Percentiles rank a stretch among this genome's conserved stretches.
Evolutionary conservation across 169 alveolate species (phyloP).

Genomic region (Amoebophrya sp.): DNA sequence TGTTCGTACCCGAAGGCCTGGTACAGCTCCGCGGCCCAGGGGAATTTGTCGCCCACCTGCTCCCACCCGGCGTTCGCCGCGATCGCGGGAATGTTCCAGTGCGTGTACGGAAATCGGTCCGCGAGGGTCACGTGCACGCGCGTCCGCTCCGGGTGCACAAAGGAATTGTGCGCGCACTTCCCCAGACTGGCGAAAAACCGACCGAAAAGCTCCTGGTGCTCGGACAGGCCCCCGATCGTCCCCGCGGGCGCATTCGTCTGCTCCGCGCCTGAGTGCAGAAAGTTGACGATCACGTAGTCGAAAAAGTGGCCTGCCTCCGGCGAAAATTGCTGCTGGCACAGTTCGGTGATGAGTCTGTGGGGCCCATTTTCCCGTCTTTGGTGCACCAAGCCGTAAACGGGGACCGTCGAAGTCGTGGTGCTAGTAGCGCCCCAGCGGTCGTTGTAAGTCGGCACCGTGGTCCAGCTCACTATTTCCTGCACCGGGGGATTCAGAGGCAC

Average conservation of each 20-base stretch:
- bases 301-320: background rate
- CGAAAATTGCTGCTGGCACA: background rate
- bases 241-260: background rate
- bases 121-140: background rate
- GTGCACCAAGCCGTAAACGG: background rate
- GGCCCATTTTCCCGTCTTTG: too few species aligned
- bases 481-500: too few species aligned
- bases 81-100: background rate
- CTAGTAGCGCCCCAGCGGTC: too few species aligned
- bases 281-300: background rate
- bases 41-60: background rate
- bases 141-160: background rate
- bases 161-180: background rate
- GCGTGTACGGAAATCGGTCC: background rate
- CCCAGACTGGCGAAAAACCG: background rate
- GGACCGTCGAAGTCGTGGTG: background rate
- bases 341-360: too few species aligned
- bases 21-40: background rate
- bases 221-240: background rate
- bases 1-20: conserved; percentile 1
- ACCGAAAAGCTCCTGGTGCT: background rate
- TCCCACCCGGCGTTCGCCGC: background rate
- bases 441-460: background rate
- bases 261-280: background rate
- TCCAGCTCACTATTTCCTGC: background rate